Evolutionary conservation across 2,329 filamentous ascomycete genomes (phyloP).

Genomic region (Periconia sp.): DNA sequence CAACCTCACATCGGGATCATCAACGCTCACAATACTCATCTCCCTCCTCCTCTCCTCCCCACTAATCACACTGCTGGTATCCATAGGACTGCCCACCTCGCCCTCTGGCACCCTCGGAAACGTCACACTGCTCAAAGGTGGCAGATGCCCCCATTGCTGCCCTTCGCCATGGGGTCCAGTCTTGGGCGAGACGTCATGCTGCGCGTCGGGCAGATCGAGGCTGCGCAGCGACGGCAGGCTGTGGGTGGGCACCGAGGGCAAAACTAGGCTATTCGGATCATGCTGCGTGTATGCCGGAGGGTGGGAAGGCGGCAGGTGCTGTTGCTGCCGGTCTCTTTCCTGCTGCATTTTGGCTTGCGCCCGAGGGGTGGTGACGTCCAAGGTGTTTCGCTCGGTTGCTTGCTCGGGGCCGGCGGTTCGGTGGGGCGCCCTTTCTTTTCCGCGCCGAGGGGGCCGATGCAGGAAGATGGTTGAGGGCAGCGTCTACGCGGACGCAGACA

Average conservation of each 20-base stretch:
- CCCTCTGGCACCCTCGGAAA: slow-evolving; percentile 43
- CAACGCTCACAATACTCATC: slow-evolving; percentile 53
- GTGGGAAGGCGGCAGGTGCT: slow-evolving; percentile 34
- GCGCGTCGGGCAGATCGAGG: slow-evolving; percentile 44
- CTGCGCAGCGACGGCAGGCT: slow-evolving; percentile 51
- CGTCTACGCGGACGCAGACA: background rate
- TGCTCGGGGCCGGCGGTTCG: background rate
- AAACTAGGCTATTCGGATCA: slow-evolving; percentile 47
- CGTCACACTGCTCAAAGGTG: slow-evolving; percentile 29
- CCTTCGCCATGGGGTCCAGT: slow-evolving; percentile 40
- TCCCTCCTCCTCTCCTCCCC: slow-evolving; percentile 41
- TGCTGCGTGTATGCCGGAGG: slow-evolving; percentile 53
- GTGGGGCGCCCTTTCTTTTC: background rate
- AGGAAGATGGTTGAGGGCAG: background rate
- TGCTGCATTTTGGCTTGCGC: slow-evolving; percentile 30
- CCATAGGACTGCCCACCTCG: slow-evolving; percentile 51
- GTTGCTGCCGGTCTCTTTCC: slow-evolving; percentile 24
- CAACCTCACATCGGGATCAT: slow-evolving; percentile 56
- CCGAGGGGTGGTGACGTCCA: background rate
- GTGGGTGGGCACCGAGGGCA: slow-evolving; percentile 51
- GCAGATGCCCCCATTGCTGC: slow-evolving; percentile 33
- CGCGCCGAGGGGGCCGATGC: background rate
- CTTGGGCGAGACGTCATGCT: slow-evolving; percentile 30
- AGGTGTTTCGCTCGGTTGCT: too few relatives aligned
- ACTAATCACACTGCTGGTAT: slow-evolving; percentile 52